A percentile compares a stretch with the other conserved stretches of the same genome.
Evolutionary conservation across 2,329 filamentous ascomycete species (phyloP).

Genomic region (Fusarium sp.): DNA sequence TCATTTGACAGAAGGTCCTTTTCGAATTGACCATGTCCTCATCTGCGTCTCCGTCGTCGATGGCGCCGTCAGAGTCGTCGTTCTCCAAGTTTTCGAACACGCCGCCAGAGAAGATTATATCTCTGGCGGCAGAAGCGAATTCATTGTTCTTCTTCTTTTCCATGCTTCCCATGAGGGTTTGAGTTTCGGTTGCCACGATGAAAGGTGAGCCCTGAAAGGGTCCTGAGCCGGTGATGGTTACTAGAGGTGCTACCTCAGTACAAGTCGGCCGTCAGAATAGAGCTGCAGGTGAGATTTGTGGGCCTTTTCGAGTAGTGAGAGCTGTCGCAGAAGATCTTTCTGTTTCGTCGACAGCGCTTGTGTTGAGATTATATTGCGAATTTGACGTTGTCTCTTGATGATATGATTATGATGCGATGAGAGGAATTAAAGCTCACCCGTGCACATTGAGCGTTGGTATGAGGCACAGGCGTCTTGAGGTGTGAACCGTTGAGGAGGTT

Average conservation of each 20-base stretch:
- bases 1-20: constrained; percentile 53
- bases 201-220: neutral
- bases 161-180: constrained; percentile 16
- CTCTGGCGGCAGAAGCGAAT: constrained; percentile 42
- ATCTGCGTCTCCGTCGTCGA: constrained; percentile 54
- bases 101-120: constrained; percentile 41
- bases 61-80: constrained; percentile 45
- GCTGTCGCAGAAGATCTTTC: constrained; percentile 1
- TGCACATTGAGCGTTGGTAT: constrained; percentile 9
- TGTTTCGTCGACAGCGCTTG: constrained; percentile 1
- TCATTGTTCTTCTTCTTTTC: constrained; percentile 41
- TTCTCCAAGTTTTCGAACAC: constrained; percentile 12
- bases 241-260: constrained; percentile 24
- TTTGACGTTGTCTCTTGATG: constrained; percentile 10
- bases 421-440: constrained; percentile 19
- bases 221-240: neutral
- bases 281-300: constrained; percentile 10
- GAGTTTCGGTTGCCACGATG: neutral
- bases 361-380: constrained; percentile 8
- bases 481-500: constrained; percentile 1
- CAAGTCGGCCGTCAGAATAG: constrained; percentile 12
- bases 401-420: constrained; percentile 32
- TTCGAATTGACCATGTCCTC: constrained; percentile 51
- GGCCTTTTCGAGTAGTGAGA: constrained; percentile 1
- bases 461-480: neutral